These are phyloP conservation scores for Phoenix dactylifera DNA, from an alignment of 176 grass and related monocot genomes.

Conservation along the genomic window DNA sequence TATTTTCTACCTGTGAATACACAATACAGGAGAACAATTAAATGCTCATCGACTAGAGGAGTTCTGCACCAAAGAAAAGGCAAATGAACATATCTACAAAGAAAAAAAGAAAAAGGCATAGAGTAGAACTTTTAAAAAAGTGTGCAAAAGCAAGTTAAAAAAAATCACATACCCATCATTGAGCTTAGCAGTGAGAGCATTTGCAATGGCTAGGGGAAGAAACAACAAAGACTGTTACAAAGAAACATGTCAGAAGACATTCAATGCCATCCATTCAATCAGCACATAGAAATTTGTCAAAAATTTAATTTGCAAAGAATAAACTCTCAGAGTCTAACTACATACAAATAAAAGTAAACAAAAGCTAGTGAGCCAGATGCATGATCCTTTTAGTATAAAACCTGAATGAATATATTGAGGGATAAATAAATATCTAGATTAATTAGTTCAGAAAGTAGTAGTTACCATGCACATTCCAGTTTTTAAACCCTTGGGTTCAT, in stretches of 20 bases:
- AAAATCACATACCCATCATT: constrained; percentile 59
- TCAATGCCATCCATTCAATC: too few relatives aligned
- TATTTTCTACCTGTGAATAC: constrained; percentile 49
- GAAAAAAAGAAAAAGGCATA: not conserved
- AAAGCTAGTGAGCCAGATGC: too few relatives aligned
- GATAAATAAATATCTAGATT: too few relatives aligned
- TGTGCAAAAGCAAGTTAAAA: not conserved
- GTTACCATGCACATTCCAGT: constrained; percentile 94
- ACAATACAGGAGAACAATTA: constrained; percentile 68
- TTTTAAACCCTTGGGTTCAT: constrained; percentile 93
- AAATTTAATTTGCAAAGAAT: too few relatives aligned
- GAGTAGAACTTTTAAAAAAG: too few relatives aligned
- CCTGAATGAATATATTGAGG: too few relatives aligned
- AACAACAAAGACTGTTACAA: constrained; percentile 66
- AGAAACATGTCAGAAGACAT: not conserved
- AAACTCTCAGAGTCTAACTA: too few relatives aligned
- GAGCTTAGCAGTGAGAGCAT: constrained; percentile 78
- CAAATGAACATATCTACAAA: constrained; percentile 12
- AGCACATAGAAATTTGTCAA: too few relatives aligned
- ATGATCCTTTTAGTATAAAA: too few relatives aligned
- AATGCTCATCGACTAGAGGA: constrained; percentile 70
- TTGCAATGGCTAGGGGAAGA: constrained; percentile 77
- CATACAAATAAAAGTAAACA: too few relatives aligned
- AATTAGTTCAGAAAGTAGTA: too few relatives aligned
- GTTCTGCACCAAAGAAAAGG: constrained; percentile 23